Percentiles rank a stretch among this genome's conserved stretches.
Conservation (phyloP, 352 stramenopile species). For the Thraustochytrium striatum region DNA sequence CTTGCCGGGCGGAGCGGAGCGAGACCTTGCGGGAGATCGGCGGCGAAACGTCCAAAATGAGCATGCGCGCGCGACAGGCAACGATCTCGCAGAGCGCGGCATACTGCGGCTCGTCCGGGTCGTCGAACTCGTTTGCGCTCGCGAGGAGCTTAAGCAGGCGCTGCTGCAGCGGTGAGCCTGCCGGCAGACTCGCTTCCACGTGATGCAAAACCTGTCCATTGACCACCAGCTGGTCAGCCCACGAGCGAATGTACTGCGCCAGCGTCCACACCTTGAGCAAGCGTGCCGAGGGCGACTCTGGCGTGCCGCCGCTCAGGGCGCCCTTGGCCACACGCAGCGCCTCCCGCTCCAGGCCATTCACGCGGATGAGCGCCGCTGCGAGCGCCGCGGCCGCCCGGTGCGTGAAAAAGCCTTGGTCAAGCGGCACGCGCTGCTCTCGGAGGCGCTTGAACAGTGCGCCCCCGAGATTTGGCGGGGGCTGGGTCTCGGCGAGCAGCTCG, state of each 20-base stretch:
- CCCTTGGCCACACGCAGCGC: constrained; percentile 16
- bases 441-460: constrained; percentile 28
- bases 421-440: constrained; percentile 16
- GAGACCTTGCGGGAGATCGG: constrained; percentile 24
- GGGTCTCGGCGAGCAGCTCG: not conserved
- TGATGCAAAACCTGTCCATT: constrained; percentile 36
- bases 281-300: not conserved
- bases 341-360: constrained; percentile 35
- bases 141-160: not conserved
- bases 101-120: constrained; percentile 35
- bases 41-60: constrained; percentile 21
- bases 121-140: not conserved
- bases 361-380: constrained; percentile 22
- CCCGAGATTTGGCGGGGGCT: not conserved
- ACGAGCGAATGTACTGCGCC: constrained; percentile 34
- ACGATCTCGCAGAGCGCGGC: constrained; percentile 24
- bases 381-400: constrained; percentile 27
- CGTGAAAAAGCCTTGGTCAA: constrained; percentile 44
- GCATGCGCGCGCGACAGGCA: not conserved
- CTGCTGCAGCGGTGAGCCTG: not conserved
- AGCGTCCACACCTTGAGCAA: constrained; percentile 32
- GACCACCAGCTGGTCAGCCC: constrained; percentile 46
- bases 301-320: not conserved
- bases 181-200: constrained; percentile 23
- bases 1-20: not conserved